A percentile compares a stretch with the other conserved stretches of the same genome.
These are phyloP conservation scores for Pythium grandisporangium DNA, from an alignment of 352 stramenopile species.

Conservation along the genomic window DNA sequence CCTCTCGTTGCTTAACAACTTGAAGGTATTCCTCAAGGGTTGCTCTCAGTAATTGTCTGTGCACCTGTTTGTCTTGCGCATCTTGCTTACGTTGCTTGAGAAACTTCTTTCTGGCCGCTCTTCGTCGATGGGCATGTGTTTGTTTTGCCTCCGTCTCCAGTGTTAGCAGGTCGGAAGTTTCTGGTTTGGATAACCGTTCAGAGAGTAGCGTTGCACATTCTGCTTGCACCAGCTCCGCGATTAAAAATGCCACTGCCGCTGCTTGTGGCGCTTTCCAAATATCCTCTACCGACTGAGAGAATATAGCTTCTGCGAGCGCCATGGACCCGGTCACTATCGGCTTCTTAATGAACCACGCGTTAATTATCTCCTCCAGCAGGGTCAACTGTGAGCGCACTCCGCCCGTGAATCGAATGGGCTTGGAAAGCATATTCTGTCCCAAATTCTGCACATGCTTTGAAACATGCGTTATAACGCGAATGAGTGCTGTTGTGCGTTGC, in stretches of 20 bases:
- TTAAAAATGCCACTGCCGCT: slow-evolving; percentile 46
- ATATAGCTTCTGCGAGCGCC: slow-evolving; percentile 1
- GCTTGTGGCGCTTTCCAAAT: slow-evolving; percentile 44
- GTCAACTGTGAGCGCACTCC: too few relatives aligned
- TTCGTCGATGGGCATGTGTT: slow-evolving; percentile 29
- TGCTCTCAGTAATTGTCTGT: slow-evolving; percentile 25
- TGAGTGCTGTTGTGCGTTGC: too few relatives aligned
- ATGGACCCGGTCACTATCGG: too few relatives aligned
- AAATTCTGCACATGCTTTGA: too few relatives aligned
- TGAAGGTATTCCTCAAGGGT: slow-evolving; percentile 33
- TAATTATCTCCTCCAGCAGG: slow-evolving; percentile 5
- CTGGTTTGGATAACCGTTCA: slow-evolving; percentile 20
- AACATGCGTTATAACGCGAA: too few relatives aligned
- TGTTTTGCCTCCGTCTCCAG: background rate
- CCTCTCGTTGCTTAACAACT: slow-evolving; percentile 17
- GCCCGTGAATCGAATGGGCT: too few relatives aligned
- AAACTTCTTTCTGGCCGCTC: slow-evolving; percentile 57
- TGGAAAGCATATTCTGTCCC: too few relatives aligned
- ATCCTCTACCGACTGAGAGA: slow-evolving; percentile 6
- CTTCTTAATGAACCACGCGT: background rate
- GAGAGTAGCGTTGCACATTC: slow-evolving; percentile 59
- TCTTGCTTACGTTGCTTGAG: slow-evolving; percentile 52
- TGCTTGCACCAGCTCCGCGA: slow-evolving; percentile 66
- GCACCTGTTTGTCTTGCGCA: slow-evolving; percentile 16
- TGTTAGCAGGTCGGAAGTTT: background rate